Percentiles rank a stretch among this genome's conserved stretches.
Conservation (phyloP, 1,284 basidiomycete genomes). For the Cryptococcus sp. region DNA sequence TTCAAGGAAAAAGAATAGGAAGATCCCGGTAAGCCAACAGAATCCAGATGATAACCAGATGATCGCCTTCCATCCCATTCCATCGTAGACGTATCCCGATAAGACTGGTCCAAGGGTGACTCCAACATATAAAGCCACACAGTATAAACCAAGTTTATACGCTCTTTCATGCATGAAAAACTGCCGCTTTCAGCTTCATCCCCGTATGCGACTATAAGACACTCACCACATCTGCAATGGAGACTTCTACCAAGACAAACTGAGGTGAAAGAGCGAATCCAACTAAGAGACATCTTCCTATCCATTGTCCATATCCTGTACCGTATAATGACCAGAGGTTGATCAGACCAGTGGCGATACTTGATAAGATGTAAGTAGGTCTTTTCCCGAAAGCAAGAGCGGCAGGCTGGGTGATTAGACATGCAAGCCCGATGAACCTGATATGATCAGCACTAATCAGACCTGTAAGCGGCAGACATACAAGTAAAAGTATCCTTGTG, state of each 20-base stretch:
- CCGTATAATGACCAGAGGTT: conserved; percentile 17
- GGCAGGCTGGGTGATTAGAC: conserved; percentile 18
- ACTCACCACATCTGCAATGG: conserved; percentile 24
- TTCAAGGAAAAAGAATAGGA: conserved; percentile 26
- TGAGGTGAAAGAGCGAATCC: conserved; percentile 20
- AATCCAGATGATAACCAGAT: conserved; percentile 18
- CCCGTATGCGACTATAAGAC: not conserved
- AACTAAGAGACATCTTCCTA: conserved; percentile 11
- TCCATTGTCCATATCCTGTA: conserved; percentile 14
- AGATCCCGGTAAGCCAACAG: conserved; percentile 12
- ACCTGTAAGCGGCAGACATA: not conserved
- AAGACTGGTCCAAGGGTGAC: conserved; percentile 18
- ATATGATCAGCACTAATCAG: not conserved
- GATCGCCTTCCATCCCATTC: conserved; percentile 19
- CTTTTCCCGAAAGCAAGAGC: conserved; percentile 24
- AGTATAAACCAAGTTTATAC: conserved; percentile 21
- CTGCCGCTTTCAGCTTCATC: conserved; percentile 2
- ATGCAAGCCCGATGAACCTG: conserved; percentile 14
- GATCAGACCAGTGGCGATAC: conserved; percentile 6
- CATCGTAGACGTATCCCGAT: conserved; percentile 24
- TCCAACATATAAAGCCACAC: conserved; percentile 17
- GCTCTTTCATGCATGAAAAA: conserved; percentile 29
- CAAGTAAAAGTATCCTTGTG: conserved; percentile 25
- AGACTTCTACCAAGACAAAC: conserved; percentile 21
- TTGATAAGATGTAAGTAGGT: conserved; percentile 18